Conservation (phyloP, 176 grass and related monocot species). For the Oryza longistaminata region DNA sequence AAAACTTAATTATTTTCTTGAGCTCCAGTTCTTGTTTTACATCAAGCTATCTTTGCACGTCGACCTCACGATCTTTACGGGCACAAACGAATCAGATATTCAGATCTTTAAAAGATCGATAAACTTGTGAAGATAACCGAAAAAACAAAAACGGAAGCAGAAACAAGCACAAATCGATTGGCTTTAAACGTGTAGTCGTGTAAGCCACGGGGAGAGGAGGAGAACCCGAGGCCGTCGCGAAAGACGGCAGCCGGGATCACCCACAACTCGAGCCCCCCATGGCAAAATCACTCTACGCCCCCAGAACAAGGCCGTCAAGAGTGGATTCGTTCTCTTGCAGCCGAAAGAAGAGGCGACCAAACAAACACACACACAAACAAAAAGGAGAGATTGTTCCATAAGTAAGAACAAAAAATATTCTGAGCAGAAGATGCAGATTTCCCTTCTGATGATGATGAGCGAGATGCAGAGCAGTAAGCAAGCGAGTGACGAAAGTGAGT, state of each 20-base stretch:
- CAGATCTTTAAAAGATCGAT: neutral
- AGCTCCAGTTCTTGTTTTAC: neutral
- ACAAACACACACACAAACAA: neutral
- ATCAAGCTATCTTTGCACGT: neutral
- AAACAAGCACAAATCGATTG: neutral
- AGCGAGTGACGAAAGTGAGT: neutral
- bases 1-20: neutral
- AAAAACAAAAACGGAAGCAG: too few species aligned
- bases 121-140: neutral
- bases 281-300: conserved; percentile 39
- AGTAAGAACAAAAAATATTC: too few species aligned
- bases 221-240: neutral
- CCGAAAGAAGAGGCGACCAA: conserved; percentile 58
- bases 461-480: neutral
- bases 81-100: neutral
- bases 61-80: neutral
- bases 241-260: neutral
- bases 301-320: conserved; percentile 61
- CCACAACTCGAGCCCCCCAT: neutral
- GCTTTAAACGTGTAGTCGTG: neutral
- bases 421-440: too few species aligned
- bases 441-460: neutral
- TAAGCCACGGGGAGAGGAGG: conserved; percentile 11
- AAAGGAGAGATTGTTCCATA: neutral
- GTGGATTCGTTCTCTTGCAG: conserved; percentile 43